Conservation (phyloP, 164 flowering plant genomes). For the Magnolia changhungtana region DNA sequence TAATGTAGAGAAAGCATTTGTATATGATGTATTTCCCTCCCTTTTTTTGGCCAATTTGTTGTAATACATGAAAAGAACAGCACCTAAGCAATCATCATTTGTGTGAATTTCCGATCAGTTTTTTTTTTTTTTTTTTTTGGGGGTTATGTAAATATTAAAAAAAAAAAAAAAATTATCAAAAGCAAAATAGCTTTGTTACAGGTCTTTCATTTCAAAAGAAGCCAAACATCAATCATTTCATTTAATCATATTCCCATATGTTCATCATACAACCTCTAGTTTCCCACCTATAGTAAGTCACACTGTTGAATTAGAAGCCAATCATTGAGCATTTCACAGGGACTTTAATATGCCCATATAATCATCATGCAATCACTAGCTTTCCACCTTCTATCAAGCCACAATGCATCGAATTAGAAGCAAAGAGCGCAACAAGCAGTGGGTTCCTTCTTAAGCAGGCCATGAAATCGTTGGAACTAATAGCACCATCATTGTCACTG, state of each 20-base stretch:
- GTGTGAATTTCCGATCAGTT: neutral
- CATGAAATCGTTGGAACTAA: conserved; percentile 37
- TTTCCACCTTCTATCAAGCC: conserved; percentile 6
- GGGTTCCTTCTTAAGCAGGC: conserved; percentile 31
- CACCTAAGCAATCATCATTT: neutral
- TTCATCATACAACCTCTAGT: neutral
- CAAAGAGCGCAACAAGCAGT: conserved; percentile 23
- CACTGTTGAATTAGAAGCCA: neutral
- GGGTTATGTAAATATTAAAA: neutral
- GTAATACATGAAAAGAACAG: neutral
- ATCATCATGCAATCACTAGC: conserved; percentile 2
- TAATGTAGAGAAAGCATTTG: conserved; percentile 48
- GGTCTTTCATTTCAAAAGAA: neutral
- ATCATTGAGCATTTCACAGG: conserved; percentile 7
- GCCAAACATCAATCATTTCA: neutral
- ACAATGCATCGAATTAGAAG: conserved; percentile 1
- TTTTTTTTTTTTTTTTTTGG: neutral
- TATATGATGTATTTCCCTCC: conserved; percentile 10
- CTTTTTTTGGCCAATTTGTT: conserved; percentile 1
- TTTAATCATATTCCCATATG: neutral
- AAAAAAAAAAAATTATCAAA: conserved; percentile 6
- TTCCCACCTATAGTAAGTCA: neutral
- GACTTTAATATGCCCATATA: neutral
- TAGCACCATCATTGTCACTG: conserved; percentile 33
- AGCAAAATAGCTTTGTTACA: neutral